Conservation (phyloP, 331 rosid species). For the Malus hybrid region DNA sequence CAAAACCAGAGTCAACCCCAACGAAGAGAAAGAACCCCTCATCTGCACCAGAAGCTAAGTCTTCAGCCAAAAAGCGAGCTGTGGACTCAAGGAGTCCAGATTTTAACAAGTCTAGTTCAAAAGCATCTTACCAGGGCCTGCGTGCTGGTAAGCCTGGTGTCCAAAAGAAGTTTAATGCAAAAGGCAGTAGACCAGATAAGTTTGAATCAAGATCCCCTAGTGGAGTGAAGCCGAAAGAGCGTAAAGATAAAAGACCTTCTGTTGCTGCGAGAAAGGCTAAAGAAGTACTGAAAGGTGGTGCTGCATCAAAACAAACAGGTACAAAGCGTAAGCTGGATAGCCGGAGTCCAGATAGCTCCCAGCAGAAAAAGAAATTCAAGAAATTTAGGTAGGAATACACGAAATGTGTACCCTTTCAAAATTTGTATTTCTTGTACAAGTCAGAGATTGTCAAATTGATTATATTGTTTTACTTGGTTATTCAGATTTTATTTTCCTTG, state of each 20-base stretch:
- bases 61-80: slow-evolving; percentile 45
- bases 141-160: slow-evolving; percentile 62
- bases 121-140: slow-evolving; percentile 62
- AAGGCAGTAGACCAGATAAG: slow-evolving; percentile 9
- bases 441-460: background rate
- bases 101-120: slow-evolving; percentile 23
- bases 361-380: slow-evolving; percentile 39
- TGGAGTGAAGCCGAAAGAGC: slow-evolving; percentile 39
- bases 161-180: slow-evolving; percentile 36
- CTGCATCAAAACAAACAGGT: slow-evolving; percentile 46
- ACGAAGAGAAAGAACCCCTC: slow-evolving; percentile 39
- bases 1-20: slow-evolving; percentile 44
- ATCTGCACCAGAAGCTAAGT: slow-evolving; percentile 15
- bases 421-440: background rate
- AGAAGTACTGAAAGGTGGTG: slow-evolving; percentile 20
- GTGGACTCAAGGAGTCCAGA: slow-evolving; percentile 13
- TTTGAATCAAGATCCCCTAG: slow-evolving; percentile 7
- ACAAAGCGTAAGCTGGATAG: slow-evolving; percentile 74
- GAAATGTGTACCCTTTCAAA: background rate
- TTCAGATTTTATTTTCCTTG: background rate
- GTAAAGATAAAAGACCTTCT: slow-evolving; percentile 59
- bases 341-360: slow-evolving; percentile 63
- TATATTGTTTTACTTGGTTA: background rate
- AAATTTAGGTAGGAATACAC: slow-evolving; percentile 39
- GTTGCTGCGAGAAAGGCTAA: slow-evolving; percentile 76